Base-by-base conservation (phyloP, 805 yeast species). In the Candida ficus region DNA sequence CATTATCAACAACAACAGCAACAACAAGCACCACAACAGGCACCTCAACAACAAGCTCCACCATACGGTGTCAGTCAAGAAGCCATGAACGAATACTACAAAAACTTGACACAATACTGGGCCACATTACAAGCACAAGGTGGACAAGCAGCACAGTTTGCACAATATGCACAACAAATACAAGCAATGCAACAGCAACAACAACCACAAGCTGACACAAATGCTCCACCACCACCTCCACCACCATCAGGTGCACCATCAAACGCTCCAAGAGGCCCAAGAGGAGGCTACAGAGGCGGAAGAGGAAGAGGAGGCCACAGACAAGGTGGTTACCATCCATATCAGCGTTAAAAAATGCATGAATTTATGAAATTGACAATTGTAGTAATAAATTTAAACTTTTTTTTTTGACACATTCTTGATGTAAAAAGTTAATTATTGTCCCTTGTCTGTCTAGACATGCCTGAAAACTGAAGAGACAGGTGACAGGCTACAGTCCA, bases 1-100 rank as follows among this genome's bases (percentile, higher is more conserved):
- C 39, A 36, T 20, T 13, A 11, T 25, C 14, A 19, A 29, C 38
- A 41, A 33, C 10, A 7, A 25, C 10, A 34, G 12, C 20, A 19
- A 11, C 52, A 45, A 17, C 47, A 44, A 27, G 49, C 40, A 26
- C 43, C 39, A 38, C 42, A 18, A 14, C 30, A 35, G 13, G 10
- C n/a, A 25, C 10, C 39, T 26, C 20, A 19, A 11, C 52, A 45
- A 17, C 47, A 44, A 27, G 49, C 40, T 28, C 43, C 39, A 38
- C 42, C 44, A 36, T 38, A 47, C 7, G 57, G 53, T 35, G 52
- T 56, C 35, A 41, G 52, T 10, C 68, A 81, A 10, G 83, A 77
- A 49, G 75, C 75, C 66, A 72, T 77, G 73, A 76, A 71, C 38
- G 83, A 77, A 45, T 80, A 80, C 54, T 75, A 79, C 70, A 76